These are phyloP conservation scores for Penicillium parvum DNA, from an alignment of 495 filamentous ascomycete species.

Conservation along the genomic window DNA sequence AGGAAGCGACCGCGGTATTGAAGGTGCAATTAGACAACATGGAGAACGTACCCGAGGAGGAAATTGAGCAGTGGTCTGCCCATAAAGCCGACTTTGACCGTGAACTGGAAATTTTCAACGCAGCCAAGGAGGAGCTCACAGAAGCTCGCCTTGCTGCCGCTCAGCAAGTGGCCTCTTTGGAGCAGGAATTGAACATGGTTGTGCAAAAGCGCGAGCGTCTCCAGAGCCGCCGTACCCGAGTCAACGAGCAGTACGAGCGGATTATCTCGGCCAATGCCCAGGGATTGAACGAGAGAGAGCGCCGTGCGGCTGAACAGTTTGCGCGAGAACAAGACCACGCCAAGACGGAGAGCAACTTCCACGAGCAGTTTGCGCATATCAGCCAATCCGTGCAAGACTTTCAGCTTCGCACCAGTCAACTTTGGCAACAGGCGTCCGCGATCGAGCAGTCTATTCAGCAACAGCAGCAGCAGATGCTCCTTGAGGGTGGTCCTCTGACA, in stretches of 20 bases:
- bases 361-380: conserved; percentile 44
- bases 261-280: conserved; percentile 73
- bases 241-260: conserved; percentile 72
- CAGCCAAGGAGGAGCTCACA: conserved; percentile 54
- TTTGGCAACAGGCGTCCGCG: conserved; percentile 45
- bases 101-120: conserved; percentile 59
- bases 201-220: conserved; percentile 77
- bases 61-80: conserved; percentile 54
- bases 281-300: conserved; percentile 69
- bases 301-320: conserved; percentile 63
- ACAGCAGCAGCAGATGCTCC: conserved; percentile 41
- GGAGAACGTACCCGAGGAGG: conserved; percentile 63
- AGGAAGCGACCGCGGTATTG: conserved; percentile 62
- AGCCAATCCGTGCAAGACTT: conserved; percentile 45
- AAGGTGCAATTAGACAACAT: conserved; percentile 62
- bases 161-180: conserved; percentile 57
- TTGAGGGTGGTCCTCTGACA: conserved; percentile 43
- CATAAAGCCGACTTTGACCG: conserved; percentile 59
- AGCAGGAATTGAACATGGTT: conserved; percentile 61
- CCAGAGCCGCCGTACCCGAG: conserved; percentile 65
- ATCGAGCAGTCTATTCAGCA: conserved; percentile 46
- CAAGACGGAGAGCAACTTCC: conserved; percentile 48
- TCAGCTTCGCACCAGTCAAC: conserved; percentile 42
- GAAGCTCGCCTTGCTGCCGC: conserved; percentile 60
- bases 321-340: conserved; percentile 60